A percentile compares a stretch with the other conserved stretches of the same genome.
These are phyloP conservation scores for Cercospora sp. DNA, from an alignment of 2,329 filamentous ascomycete genomes.

Conservation along the genomic window DNA sequence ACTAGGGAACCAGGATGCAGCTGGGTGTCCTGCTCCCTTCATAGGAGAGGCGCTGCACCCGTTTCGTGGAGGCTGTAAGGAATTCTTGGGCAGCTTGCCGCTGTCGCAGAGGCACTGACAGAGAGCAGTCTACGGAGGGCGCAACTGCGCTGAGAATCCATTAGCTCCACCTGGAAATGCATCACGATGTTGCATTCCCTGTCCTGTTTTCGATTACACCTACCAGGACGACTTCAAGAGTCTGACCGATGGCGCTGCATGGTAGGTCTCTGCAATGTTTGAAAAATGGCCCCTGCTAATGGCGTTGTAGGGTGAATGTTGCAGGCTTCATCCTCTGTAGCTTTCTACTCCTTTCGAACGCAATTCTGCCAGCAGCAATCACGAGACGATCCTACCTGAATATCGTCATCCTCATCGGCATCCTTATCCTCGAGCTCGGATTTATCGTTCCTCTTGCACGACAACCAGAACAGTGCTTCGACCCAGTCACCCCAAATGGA, in stretches of 20 bases:
- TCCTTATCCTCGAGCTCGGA: constrained; percentile 75
- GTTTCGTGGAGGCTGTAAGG: constrained; percentile 32
- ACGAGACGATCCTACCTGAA: constrained; percentile 84
- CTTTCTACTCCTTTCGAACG: constrained; percentile 75
- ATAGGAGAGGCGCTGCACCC: constrained; percentile 30
- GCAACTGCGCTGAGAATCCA: constrained; percentile 33
- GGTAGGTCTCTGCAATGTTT: not conserved
- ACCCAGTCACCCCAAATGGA: constrained; percentile 81
- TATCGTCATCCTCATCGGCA: constrained; percentile 70
- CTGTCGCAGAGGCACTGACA: not conserved
- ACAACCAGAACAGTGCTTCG: constrained; percentile 73
- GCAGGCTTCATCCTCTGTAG: constrained; percentile 67
- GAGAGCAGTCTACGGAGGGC: constrained; percentile 25
- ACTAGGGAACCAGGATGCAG: constrained; percentile 25
- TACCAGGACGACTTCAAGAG: constrained; percentile 58
- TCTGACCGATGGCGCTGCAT: constrained; percentile 68
- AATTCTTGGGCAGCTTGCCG: not conserved
- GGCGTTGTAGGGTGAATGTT: constrained; percentile 62
- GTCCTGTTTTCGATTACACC: constrained; percentile 75
- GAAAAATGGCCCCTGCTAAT: not conserved
- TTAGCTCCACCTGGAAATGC: constrained; percentile 24
- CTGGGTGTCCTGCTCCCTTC: constrained; percentile 33
- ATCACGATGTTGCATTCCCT: constrained; percentile 74
- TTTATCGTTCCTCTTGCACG: constrained; percentile 79
- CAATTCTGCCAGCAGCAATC: constrained; percentile 72